Percentiles rank a stretch among this genome's conserved stretches.
Conservation (phyloP, 2,329 filamentous ascomycete species). For the Pestalotiopsis sp. region DNA sequence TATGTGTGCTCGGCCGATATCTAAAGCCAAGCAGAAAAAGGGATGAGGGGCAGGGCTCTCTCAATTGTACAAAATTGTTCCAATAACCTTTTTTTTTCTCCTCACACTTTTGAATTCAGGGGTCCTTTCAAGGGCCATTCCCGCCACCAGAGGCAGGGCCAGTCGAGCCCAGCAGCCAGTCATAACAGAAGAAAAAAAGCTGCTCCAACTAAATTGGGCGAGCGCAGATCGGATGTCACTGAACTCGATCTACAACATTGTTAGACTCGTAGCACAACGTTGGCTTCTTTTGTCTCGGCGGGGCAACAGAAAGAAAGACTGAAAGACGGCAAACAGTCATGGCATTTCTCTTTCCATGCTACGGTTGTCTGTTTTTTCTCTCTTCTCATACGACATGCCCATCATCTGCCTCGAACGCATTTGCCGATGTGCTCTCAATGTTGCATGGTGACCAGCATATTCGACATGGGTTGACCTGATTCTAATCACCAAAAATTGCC, state of each 20-base stretch:
- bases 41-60: constrained; percentile 2
- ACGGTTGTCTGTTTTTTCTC: too few species aligned
- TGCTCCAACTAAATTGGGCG: not conserved
- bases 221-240: not conserved
- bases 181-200: not conserved
- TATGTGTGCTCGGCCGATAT: not conserved
- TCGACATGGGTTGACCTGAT: not conserved
- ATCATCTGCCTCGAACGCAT: not conserved
- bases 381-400: not conserved
- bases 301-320: not conserved
- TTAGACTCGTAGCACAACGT: not conserved
- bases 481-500: not conserved
- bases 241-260: not conserved
- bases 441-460: not conserved
- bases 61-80: not conserved
- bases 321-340: too few species aligned
- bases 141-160: not conserved
- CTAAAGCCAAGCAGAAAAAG: not conserved
- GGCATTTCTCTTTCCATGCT: too few species aligned
- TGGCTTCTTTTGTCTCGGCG: not conserved
- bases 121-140: not conserved
- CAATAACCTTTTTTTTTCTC: not conserved
- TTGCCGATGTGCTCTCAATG: not conserved
- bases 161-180: not conserved
- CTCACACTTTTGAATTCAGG: not conserved